Conservation (phyloP, 2,329 filamentous ascomycete genomes). For the Bipolaris gigantea region DNA sequence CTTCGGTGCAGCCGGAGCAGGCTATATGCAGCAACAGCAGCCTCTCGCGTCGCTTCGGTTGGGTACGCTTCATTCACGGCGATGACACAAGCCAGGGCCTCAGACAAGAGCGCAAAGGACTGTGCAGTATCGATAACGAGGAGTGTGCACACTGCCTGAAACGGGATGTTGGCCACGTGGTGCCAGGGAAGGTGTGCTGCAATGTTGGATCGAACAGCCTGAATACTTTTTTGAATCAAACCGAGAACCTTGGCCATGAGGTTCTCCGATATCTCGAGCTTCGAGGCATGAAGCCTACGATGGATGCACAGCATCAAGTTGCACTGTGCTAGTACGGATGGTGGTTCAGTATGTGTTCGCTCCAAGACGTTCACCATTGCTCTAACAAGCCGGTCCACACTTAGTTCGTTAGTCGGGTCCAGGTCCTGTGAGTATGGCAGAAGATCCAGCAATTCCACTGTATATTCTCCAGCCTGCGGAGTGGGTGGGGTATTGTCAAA, state of each 20-base stretch:
- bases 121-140: not conserved
- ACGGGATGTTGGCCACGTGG: not conserved
- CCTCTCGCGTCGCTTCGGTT: not conserved
- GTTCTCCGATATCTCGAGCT: not conserved
- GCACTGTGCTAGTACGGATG: not conserved
- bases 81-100: not conserved
- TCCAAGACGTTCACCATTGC: not conserved
- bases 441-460: not conserved
- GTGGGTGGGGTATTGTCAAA: not conserved
- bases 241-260: not conserved
- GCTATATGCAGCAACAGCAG: not conserved
- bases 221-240: not conserved
- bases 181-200: not conserved
- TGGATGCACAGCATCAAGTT: not conserved
- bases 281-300: not conserved
- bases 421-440: not conserved
- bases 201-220: not conserved
- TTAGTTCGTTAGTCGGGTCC: not conserved
- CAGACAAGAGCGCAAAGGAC: not conserved
- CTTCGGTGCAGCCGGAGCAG: not conserved
- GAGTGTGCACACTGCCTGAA: not conserved
- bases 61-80: not conserved
- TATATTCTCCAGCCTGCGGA: not conserved
- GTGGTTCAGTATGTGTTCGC: not conserved
- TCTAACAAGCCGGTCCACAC: not conserved